Percentiles rank a stretch among this genome's conserved stretches.
Evolutionary conservation across 768 basidiomycete genomes (phyloP).

Genomic region (Tulasnella sp.): DNA sequence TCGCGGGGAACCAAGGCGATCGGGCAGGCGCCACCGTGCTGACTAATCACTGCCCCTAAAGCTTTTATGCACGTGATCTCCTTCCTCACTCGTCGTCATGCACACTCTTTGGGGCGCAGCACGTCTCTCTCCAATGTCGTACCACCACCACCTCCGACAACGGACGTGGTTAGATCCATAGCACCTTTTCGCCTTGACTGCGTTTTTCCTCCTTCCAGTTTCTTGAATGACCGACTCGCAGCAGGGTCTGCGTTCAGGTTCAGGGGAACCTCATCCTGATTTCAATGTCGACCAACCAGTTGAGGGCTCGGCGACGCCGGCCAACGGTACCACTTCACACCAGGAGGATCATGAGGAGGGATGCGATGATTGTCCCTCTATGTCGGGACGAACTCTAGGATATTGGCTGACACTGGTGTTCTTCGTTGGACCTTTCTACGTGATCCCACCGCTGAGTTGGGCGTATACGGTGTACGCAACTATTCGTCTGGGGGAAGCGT

Average conservation of each 20-base stretch:
- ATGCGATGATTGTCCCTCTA: not conserved
- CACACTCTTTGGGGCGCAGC: not conserved
- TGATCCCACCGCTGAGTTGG: constrained; percentile 62
- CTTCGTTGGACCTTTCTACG: constrained; percentile 61
- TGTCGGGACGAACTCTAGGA: constrained; percentile 39
- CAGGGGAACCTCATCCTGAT: not conserved
- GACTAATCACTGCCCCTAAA: not conserved
- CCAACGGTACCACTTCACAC: not conserved
- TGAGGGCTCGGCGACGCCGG: not conserved
- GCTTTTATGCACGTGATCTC: not conserved
- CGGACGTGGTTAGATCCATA: not conserved
- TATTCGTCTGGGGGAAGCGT: constrained; percentile 41
- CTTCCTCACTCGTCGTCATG: not conserved
- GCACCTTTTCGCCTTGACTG: not conserved
- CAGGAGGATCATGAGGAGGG: not conserved
- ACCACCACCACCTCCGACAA: not conserved
- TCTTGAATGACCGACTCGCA: not conserved
- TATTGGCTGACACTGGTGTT: constrained; percentile 59
- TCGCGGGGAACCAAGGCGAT: not conserved
- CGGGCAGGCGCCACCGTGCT: not conserved
- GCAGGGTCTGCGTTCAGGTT: not conserved
- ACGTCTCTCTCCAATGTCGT: not conserved
- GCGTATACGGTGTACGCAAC: constrained; percentile 51
- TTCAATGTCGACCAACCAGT: not conserved
- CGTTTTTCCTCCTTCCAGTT: too few relatives aligned